A percentile compares a stretch with the other conserved stretches of the same genome.
These are phyloP conservation scores for Aspergillus proliferans DNA, from an alignment of 2,329 filamentous ascomycete species.

Conservation along the genomic window DNA sequence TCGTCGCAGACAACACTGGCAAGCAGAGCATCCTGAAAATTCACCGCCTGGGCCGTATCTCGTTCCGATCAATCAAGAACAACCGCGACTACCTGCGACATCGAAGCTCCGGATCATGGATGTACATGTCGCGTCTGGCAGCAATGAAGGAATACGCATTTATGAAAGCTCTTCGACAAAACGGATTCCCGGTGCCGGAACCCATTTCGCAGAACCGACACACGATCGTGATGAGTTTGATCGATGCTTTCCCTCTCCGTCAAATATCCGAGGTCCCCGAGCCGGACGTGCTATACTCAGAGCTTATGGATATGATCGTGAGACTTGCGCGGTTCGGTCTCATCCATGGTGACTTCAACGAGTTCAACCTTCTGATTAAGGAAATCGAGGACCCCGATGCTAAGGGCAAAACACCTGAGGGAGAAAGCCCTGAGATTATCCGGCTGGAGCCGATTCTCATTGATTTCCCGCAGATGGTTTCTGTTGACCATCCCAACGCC, in stretches of 20 bases:
- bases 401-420: conserved; percentile 32
- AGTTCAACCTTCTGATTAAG: conserved; percentile 95
- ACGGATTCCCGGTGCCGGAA: conserved; percentile 83
- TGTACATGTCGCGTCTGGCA: conserved; percentile 91
- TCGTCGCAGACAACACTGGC: conserved; percentile 76
- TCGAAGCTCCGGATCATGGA: conserved; percentile 77
- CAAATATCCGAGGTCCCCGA: conserved; percentile 81
- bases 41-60: conserved; percentile 89
- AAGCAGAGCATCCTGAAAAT: conserved; percentile 85
- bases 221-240: conserved; percentile 90
- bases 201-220: conserved; percentile 86
- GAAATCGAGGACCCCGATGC: conserved; percentile 49
- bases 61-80: conserved; percentile 90
- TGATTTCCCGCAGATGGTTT: conserved; percentile 98
- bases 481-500: conserved; percentile 86
- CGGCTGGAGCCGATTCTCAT: conserved; percentile 76
- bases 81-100: conserved; percentile 94
- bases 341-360: conserved; percentile 98
- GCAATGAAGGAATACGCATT: conserved; percentile 93
- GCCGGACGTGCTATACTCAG: conserved; percentile 79
- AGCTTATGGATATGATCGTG: conserved; percentile 80
- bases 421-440: conserved; percentile 32
- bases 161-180: conserved; percentile 76
- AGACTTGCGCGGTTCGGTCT: conserved; percentile 77
- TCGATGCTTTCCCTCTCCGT: conserved; percentile 85